These are phyloP conservation scores for Mycocentrospora acerina DNA, from an alignment of 2,329 filamentous ascomycete species.

Conservation along the genomic window DNA sequence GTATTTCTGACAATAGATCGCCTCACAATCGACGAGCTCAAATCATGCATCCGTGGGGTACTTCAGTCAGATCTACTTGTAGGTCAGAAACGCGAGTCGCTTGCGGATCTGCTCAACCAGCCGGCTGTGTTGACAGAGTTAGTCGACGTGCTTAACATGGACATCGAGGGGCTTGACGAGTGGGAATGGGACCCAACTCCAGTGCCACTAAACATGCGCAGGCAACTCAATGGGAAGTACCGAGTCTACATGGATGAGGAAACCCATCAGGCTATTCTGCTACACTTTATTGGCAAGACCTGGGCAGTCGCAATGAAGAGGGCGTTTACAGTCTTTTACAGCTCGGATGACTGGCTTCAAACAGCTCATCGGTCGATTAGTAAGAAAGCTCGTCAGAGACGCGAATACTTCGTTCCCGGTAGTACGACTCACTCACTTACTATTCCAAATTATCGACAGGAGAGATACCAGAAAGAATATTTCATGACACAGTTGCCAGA, in stretches of 20 bases:
- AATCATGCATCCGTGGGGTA: conserved; percentile 52
- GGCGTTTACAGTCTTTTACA: conserved; percentile 42
- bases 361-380: conserved; percentile 33
- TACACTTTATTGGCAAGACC: conserved; percentile 56
- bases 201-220: conserved; percentile 53
- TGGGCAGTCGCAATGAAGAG: conserved; percentile 53
- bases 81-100: conserved; percentile 52
- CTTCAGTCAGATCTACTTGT: conserved; percentile 54
- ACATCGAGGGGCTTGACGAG: conserved; percentile 51
- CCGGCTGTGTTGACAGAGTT: conserved; percentile 55
- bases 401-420: conserved; percentile 20
- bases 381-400: conserved; percentile 45
- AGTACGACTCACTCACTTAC: conserved; percentile 25
- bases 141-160: conserved; percentile 60
- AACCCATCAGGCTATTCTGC: conserved; percentile 56
- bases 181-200: conserved; percentile 55
- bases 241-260: conserved; percentile 62
- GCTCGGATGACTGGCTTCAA: conserved; percentile 46
- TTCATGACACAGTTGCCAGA: conserved; percentile 60
- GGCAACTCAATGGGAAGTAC: conserved; percentile 60
- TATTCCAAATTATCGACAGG: conserved; percentile 30
- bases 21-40: conserved; percentile 47
- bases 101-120: conserved; percentile 55
- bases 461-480: conserved; percentile 48
- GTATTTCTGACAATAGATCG: conserved; percentile 17